Base-by-base conservation (phyloP, 257 asterid species). In the Nicotiana knightiana region DNA sequence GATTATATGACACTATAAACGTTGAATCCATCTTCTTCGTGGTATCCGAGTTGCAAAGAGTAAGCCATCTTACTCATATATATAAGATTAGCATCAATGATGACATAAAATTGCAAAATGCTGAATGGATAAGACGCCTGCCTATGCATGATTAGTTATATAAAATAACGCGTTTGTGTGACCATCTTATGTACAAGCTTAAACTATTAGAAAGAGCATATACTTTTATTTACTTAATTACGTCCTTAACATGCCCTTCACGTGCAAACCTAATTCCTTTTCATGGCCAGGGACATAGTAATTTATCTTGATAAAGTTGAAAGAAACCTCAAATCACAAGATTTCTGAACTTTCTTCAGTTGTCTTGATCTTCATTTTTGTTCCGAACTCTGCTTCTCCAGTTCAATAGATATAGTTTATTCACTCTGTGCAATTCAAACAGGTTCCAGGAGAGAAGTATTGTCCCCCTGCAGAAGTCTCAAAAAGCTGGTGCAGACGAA, bases 381-480 rank as follows among this genome's bases (percentile, higher is more conserved):
- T 10, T 32, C 35, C 0, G 6, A 33, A 21, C 9, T 57, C 48
- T 18, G 15, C 33, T 46, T 68, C 28, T 57, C 68, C 43, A 63
- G 9, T 75, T 35, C 26, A 35, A n/a, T 46, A 5, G 15, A 21
- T 62, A 24, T 10, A 57, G 3, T 6, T 57, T 28, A 28, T 28
- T 57, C 12, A 21, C 5, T 54, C 3, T 9, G 12, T 2, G 11
- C 37, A 57, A 39, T 39, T 66, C 35, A 13, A 77, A 82, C 86
- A 93, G 98, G 83, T 87, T 76, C 92, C 94, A 0, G 97, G 89
- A 26, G 90, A 94, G 86, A 71, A 86, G 46, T 90, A 92, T 77
- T 81, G 87, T 7, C 95, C 93, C 10, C 85, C 94, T 9, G 81
- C 85, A 1, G 97, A 92, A 79, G 88, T 94, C 57, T 84, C 97